Percentiles rank a stretch among this genome's conserved stretches.
These are phyloP conservation scores for Furcasterigmium sp. DNA, from an alignment of 2,329 filamentous ascomycete species.

Conservation along the genomic window DNA sequence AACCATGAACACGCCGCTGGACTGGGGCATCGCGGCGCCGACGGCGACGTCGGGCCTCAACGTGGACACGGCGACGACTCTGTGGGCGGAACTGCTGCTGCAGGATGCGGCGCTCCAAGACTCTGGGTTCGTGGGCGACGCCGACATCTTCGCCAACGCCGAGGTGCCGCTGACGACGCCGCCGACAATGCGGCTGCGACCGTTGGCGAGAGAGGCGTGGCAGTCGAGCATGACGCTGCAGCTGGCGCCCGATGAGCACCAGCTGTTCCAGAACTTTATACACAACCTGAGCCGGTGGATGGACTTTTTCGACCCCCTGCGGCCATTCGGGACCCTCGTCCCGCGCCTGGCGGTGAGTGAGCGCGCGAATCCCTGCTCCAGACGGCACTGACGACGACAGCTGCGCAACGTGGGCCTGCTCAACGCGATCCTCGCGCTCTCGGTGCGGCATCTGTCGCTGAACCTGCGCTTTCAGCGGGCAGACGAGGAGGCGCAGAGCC, in stretches of 20 bases:
- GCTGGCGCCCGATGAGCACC: conserved; percentile 2
- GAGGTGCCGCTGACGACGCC: conserved; percentile 2
- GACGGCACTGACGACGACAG: no score
- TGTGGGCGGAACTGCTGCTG: conserved; percentile 9
- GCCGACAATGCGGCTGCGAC: no score
- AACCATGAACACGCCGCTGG: background rate
- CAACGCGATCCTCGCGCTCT: conserved; percentile 20
- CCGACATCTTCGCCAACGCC: conserved; percentile 1
- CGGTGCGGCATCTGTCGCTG: conserved; percentile 15
- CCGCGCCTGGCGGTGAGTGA: conserved; percentile 8
- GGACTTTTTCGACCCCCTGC: conserved; percentile 7
- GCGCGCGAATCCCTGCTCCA: no score
- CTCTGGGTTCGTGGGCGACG: background rate
- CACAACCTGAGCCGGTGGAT: conserved; percentile 9
- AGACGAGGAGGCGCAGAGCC: conserved; percentile 17
- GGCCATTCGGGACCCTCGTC: conserved; percentile 7
- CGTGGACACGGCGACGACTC: conserved; percentile 7
- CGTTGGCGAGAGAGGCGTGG: no score
- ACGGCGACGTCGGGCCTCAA: conserved; percentile 1
- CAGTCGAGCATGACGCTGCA: conserved; percentile 1
- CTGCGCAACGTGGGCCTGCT: conserved; percentile 17
- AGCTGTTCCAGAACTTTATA: conserved; percentile 8
- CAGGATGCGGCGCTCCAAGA: conserved; percentile 6
- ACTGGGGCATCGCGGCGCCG: background rate
- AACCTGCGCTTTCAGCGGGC: conserved; percentile 1